phyloP scores from a whole-genome alignment of 2,329 filamentous ascomycete genomes.

The Mariannaea elegans region DNA sequence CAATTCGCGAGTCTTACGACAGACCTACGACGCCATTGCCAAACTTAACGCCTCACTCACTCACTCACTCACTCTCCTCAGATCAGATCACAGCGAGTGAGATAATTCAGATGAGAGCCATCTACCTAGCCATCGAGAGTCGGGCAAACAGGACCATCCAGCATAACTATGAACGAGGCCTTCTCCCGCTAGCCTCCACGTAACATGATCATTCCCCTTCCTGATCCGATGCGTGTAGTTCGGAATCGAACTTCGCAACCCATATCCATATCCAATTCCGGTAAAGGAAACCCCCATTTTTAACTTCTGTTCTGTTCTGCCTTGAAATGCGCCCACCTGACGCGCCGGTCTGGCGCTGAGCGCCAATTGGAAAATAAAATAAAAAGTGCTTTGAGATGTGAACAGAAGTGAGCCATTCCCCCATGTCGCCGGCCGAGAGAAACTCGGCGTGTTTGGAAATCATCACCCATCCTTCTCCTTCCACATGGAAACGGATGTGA shows the following conservation, averaged over 20 bases:
- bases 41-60: not conserved
- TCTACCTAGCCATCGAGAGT: constrained; percentile 11
- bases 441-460: constrained; percentile 11
- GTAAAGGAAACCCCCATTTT: constrained; percentile 25
- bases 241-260: constrained; percentile 4
- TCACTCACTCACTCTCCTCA: constrained; percentile 14
- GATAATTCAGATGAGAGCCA: constrained; percentile 22
- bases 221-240: not conserved
- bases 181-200: not conserved
- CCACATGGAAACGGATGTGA: constrained; percentile 19
- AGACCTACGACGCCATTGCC: not conserved
- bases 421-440: constrained; percentile 17
- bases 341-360: constrained; percentile 18
- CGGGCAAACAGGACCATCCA: not conserved
- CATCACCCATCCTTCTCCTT: constrained; percentile 18
- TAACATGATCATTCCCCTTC: not conserved
- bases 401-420: constrained; percentile 17
- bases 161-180: not conserved
- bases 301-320: constrained; percentile 25
- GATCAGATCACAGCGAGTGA: constrained; percentile 20
- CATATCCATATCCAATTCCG: constrained; percentile 27
- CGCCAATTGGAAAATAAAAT: not conserved
- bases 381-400: constrained; percentile 19
- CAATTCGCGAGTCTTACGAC: not conserved
- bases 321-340: constrained; percentile 28